Conservation (phyloP, 441 rosid genomes). For the Dalechampia spathulata region DNA sequence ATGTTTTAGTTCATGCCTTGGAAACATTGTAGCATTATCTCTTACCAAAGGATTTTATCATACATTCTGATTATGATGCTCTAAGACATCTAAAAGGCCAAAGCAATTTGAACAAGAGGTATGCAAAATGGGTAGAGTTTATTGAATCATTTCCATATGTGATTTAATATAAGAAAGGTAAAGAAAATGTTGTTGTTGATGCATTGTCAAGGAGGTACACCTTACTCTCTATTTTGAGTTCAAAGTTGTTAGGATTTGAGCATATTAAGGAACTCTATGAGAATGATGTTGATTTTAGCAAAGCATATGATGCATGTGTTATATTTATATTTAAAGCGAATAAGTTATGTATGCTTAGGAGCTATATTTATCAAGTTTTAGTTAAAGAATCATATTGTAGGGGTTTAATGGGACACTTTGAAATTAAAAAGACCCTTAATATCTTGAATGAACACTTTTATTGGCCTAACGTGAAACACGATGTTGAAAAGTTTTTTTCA, state of each 20-base stretch:
- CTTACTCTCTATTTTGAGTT: neutral
- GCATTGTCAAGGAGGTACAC: neutral
- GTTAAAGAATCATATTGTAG: too few species aligned
- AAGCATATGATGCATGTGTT: neutral
- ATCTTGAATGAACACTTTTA: too few species aligned
- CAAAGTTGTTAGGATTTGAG: neutral
- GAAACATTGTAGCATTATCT: too few species aligned
- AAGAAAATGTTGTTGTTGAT: neutral
- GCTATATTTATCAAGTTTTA: neutral
- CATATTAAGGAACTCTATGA: neutral
- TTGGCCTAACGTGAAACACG: neutral
- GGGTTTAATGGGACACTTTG: neutral
- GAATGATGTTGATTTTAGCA: neutral
- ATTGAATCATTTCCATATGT: too few species aligned
- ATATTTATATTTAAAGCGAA: neutral
- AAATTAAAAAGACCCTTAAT: neutral
- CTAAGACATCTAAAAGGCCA: neutral
- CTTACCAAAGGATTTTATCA: too few species aligned
- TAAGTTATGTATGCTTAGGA: neutral
- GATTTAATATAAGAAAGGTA: too few species aligned
- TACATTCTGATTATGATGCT: neutral
- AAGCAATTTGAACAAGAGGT: neutral
- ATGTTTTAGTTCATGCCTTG: too few species aligned
- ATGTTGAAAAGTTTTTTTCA: neutral
- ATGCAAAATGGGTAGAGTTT: too few species aligned